Percentiles rank a stretch among this genome's conserved stretches.
Evolutionary conservation across 495 filamentous ascomycete species (phyloP).

Genomic region (Evernia prunastri): DNA sequence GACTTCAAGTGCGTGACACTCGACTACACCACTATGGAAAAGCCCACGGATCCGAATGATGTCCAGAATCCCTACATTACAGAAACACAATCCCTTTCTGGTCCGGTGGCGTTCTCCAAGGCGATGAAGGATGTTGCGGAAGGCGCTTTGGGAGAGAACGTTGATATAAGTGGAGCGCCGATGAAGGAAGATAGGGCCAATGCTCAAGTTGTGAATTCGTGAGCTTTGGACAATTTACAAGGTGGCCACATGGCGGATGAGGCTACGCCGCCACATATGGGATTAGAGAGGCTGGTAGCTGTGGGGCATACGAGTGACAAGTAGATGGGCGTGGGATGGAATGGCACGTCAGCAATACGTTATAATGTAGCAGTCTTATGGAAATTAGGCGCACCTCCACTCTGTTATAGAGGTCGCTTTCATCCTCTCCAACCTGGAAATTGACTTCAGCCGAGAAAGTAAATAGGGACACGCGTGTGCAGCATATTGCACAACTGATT

Average conservation of each 20-base stretch:
- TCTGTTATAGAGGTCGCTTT: too few species aligned
- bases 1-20: not conserved
- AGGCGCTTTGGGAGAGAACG: not conserved
- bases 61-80: not conserved
- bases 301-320: too few species aligned
- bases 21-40: not conserved
- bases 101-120: not conserved
- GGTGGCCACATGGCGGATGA: not conserved
- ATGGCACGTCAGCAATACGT: not conserved
- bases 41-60: not conserved
- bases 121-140: slow-evolving; percentile 4
- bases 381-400: not conserved
- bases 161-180: not conserved
- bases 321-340: not conserved
- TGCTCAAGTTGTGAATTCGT: not conserved
- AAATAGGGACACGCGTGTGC: too few species aligned
- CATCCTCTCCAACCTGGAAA: too few species aligned
- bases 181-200: not conserved
- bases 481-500: too few species aligned
- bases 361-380: not conserved
- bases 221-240: not conserved
- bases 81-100: not conserved
- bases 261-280: not conserved
- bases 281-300: not conserved
- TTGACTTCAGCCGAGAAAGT: too few species aligned